phyloP scores from a whole-genome alignment of 805 yeast genomes.

The Nakazawaea wyomingensis region DNA sequence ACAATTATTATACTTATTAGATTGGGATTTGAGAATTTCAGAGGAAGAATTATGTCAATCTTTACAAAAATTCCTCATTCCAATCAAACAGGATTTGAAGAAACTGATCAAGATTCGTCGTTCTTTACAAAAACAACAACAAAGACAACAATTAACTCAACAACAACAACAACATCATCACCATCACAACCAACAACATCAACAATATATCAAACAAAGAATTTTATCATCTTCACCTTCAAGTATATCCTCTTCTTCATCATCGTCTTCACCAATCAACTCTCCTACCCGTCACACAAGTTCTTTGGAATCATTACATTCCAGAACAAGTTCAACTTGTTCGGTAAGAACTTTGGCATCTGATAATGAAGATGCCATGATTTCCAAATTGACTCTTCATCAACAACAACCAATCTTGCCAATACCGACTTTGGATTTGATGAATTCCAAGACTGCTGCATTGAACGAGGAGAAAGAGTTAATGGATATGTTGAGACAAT shows the following conservation, averaged over 20 bases:
- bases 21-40: constrained; percentile 60
- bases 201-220: background rate
- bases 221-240: constrained; percentile 4
- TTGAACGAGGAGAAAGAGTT: constrained; percentile 11
- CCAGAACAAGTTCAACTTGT: constrained; percentile 10
- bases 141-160: constrained; percentile 3
- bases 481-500: constrained; percentile 9
- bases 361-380: constrained; percentile 7
- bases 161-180: constrained; percentile 2
- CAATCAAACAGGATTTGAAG: constrained; percentile 37
- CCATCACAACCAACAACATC: background rate
- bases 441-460: constrained; percentile 6
- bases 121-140: constrained; percentile 13
- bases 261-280: constrained; percentile 3
- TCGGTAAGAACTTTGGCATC: constrained; percentile 6
- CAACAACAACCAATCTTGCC: background rate
- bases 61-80: constrained; percentile 43
- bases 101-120: constrained; percentile 27
- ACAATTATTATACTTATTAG: constrained; percentile 59
- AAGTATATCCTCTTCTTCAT: constrained; percentile 1
- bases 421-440: background rate
- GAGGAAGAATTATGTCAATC: constrained; percentile 37
- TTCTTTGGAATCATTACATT: constrained; percentile 8
- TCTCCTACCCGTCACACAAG: constrained; percentile 2
- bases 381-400: background rate